Evolutionary conservation across 306 rosid species (phyloP).

Genomic region (Rosa lucieae): DNA sequence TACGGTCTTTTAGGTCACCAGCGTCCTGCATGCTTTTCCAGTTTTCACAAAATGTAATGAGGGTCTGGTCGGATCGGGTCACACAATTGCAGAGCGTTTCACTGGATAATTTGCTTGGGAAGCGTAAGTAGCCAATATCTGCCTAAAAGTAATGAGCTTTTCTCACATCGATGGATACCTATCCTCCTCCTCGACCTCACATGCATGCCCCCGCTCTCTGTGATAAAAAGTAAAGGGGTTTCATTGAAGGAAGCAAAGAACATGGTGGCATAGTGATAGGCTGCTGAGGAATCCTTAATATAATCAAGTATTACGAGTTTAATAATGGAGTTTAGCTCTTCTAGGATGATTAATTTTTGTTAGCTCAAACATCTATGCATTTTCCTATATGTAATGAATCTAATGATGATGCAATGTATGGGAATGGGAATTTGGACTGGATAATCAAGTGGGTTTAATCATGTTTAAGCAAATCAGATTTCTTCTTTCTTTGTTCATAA

Average conservation of each 20-base stretch:
- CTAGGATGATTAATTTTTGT: conserved; percentile 4
- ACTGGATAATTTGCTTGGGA: conserved; percentile 42
- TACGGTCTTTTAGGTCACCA: conserved; percentile 34
- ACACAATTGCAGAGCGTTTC: conserved; percentile 6
- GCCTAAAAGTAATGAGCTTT: conserved; percentile 49
- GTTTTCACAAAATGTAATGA: conserved; percentile 16
- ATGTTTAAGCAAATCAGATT: not conserved
- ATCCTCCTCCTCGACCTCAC: conserved; percentile 34
- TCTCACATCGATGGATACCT: conserved; percentile 39
- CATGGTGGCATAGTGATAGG: conserved; percentile 28
- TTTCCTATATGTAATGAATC: conserved; percentile 6
- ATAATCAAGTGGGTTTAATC: conserved; percentile 4
- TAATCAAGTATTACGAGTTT: conserved; percentile 9
- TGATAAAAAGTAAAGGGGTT: conserved; percentile 26
- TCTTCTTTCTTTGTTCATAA: not conserved
- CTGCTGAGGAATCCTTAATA: not conserved
- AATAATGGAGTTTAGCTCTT: conserved; percentile 6
- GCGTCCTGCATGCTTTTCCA: conserved; percentile 4
- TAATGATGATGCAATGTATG: conserved; percentile 17
- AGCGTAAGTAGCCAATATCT: conserved; percentile 26
- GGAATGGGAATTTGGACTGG: not conserved
- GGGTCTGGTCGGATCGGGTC: conserved; percentile 18
- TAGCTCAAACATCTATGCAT: conserved; percentile 8
- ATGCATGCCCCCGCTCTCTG: conserved; percentile 53
- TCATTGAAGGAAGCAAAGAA: conserved; percentile 43